Percentiles rank a stretch among this genome's conserved stretches.
These are phyloP conservation scores for Dryas integrifolia DNA, from an alignment of 331 rosid genomes.

Conservation along the genomic window DNA sequence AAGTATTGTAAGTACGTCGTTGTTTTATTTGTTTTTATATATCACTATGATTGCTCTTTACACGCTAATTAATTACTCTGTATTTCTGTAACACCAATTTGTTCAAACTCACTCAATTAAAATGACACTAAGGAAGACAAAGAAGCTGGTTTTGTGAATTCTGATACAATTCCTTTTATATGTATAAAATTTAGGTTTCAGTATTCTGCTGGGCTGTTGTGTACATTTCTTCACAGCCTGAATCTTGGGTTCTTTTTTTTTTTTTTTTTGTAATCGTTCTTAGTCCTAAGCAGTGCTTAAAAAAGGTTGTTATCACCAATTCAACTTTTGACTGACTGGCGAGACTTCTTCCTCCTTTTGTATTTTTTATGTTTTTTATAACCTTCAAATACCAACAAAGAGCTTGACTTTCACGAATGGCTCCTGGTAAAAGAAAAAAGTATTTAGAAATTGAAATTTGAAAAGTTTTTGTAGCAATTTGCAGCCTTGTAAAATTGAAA, in stretches of 20 bases:
- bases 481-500: neutral
- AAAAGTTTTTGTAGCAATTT: neutral
- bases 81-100: neutral
- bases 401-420: conserved; percentile 9
- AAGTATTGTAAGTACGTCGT: conserved; percentile 5
- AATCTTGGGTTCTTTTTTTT: neutral
- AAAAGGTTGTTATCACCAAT: neutral
- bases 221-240: neutral
- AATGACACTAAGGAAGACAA: neutral
- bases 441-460: neutral
- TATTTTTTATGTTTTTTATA: neutral
- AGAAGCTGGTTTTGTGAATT: neutral
- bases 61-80: neutral
- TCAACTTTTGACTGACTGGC: neutral
- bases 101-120: neutral
- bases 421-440: neutral
- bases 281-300: too few relatives aligned
- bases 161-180: neutral
- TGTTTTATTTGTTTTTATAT: neutral
- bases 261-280: neutral
- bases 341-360: neutral
- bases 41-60: neutral
- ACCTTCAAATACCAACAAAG: neutral
- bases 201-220: neutral
- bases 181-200: neutral